phyloP scores from a whole-genome alignment of 495 filamentous ascomycete genomes.

The Letharia lupina region DNA sequence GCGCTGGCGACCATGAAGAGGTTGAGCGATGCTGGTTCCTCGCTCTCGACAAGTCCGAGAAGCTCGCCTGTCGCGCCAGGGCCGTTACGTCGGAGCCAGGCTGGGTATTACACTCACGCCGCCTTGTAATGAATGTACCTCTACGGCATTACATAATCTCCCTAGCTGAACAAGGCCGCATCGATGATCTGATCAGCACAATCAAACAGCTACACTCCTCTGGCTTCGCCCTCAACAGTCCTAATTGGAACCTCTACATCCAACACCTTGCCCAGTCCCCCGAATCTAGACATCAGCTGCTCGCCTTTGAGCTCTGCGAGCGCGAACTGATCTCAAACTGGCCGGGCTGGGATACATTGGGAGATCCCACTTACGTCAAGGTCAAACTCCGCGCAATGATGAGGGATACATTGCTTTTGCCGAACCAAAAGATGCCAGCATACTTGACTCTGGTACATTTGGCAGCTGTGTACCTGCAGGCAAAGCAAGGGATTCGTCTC shows the following conservation, averaged over 20 bases:
- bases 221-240: conserved; percentile 59
- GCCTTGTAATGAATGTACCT: conserved; percentile 49
- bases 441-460: conserved; percentile 50
- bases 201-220: conserved; percentile 43
- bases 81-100: conserved; percentile 21
- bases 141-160: conserved; percentile 54
- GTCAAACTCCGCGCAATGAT: conserved; percentile 25
- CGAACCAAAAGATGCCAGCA: conserved; percentile 33
- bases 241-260: conserved; percentile 46
- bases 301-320: conserved; percentile 65
- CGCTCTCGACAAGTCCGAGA: conserved; percentile 43
- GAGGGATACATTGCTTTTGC: conserved; percentile 29
- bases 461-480: conserved; percentile 38
- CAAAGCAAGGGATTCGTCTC: conserved; percentile 30
- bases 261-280: conserved; percentile 41
- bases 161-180: conserved; percentile 40
- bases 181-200: conserved; percentile 38
- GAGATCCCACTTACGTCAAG: conserved; percentile 24
- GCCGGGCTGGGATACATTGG: conserved; percentile 51
- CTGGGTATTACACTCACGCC: conserved; percentile 44
- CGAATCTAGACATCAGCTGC: conserved; percentile 27
- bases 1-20: conserved; percentile 45
- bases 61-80: conserved; percentile 31
- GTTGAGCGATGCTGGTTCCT: conserved; percentile 61
- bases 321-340: conserved; percentile 63